Base-by-base conservation (phyloP, 1,284 basidiomycete genomes). In the Sporisorium reilianum region DNA sequence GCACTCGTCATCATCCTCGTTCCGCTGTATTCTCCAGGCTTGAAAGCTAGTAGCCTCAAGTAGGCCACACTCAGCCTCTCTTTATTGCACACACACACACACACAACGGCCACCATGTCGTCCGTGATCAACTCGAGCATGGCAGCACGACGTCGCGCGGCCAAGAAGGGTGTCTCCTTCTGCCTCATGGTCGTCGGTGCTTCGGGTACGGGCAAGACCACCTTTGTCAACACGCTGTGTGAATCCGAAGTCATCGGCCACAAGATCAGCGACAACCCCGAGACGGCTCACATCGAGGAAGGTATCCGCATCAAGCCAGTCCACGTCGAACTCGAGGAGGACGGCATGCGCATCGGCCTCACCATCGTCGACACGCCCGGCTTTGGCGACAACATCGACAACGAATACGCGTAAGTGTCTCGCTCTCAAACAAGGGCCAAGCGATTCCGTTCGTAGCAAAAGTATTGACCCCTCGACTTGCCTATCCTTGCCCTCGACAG, bases 351-450 rank as follows among this genome's bases (percentile, higher is more conserved):
- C 78, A 97, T 99, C 84, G 94, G 95, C 28, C 88, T 99, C 77
- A 99, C 97, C 54, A 94, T 99, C 76, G 95, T 99, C 41, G 97
- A 99, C 86, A 99, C 97, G 1, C 97, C 97, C 61, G 97, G 97
- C 51, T 99, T 99, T 80, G 97, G 96, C 53, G 95, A 98, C 87
- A 96, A 96, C 85, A 96, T 99, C 84, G 94, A 99, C 88, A 99
- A 99, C 84, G 95, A 97, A 87, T 94, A 94, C 85, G 92, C 93
- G 94, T 96, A 86, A 85, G 94, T 89, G 6, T 40, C 36, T 9
- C 7, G 46, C 20, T 26, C 25, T 14, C 26, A 36, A 8, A 4
- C 3, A 5, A 20, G 16, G n/a, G 22, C 9, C 32, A 32, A 30
- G 20, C 48, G 5, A 16, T 20, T 16, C 32, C 11, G 32, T 34